These are phyloP conservation scores for Cordyceps javanica DNA, from an alignment of 2,329 filamentous ascomycete genomes.

Conservation along the genomic window DNA sequence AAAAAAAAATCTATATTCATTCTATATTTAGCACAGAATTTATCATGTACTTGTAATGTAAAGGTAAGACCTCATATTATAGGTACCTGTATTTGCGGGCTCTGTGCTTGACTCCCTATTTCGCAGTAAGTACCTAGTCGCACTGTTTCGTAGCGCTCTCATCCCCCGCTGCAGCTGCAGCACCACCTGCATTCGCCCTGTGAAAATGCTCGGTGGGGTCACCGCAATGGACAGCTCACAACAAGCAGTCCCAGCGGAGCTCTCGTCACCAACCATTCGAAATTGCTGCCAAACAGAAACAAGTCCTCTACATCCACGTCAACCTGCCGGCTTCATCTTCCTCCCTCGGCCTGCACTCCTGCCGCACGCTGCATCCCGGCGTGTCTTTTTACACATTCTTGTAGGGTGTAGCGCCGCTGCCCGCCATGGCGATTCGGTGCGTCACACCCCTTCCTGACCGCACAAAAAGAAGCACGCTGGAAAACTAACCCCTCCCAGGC, in stretches of 20 bases:
- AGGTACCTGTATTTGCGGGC: background rate
- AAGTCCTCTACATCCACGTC: slow-evolving; percentile 13
- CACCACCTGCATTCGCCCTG: too few relatives aligned
- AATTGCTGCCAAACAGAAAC: slow-evolving; percentile 10
- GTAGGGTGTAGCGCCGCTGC: slow-evolving; percentile 16
- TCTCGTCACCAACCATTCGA: slow-evolving; percentile 23
- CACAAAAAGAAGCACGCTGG: slow-evolving; percentile 4
- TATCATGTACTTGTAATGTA: too few relatives aligned
- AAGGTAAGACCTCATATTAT: too few relatives aligned
- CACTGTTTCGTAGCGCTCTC: background rate
- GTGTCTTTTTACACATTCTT: background rate
- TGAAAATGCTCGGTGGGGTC: background rate
- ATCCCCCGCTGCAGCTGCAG: background rate
- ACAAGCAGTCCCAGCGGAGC: slow-evolving; percentile 1
- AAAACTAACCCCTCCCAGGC: slow-evolving; percentile 50
- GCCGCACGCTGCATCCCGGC: slow-evolving; percentile 11
- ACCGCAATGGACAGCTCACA: slow-evolving; percentile 4
- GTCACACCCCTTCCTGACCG: slow-evolving; percentile 17
- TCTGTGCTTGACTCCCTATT: too few relatives aligned
- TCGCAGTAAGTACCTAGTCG: too few relatives aligned
- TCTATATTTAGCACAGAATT: too few relatives aligned
- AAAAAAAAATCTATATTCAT: too few relatives aligned
- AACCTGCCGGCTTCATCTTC: background rate
- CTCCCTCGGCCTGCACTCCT: slow-evolving; percentile 16
- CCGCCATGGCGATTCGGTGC: slow-evolving; percentile 41